A percentile compares a stretch with the other conserved stretches of the same genome.
Conservation (phyloP, 352 stramenopile genomes). For the Globisporangium camurandrum region DNA sequence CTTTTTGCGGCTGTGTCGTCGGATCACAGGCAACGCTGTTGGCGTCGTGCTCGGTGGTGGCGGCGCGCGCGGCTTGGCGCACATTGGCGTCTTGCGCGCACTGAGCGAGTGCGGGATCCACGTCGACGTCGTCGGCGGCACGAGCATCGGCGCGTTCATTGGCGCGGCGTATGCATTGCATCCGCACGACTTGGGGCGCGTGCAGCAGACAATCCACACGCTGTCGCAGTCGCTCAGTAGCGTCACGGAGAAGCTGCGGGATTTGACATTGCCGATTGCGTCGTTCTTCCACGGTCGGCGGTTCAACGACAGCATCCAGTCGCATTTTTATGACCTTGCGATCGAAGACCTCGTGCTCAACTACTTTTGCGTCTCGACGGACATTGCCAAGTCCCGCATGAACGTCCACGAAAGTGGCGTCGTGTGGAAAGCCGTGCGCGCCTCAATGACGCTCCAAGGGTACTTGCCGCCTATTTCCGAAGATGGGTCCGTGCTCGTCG, state of each 20-base stretch:
- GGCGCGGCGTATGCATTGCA: slow-evolving; percentile 74
- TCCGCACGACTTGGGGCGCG: slow-evolving; percentile 53
- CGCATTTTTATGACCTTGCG: slow-evolving; percentile 64
- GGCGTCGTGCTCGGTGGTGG: slow-evolving; percentile 92
- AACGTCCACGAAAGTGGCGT: slow-evolving; percentile 80
- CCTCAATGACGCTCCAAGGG: slow-evolving; percentile 88
- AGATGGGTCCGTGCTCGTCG: slow-evolving; percentile 78
- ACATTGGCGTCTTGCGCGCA: slow-evolving; percentile 91
- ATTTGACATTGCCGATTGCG: slow-evolving; percentile 85
- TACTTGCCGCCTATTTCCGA: slow-evolving; percentile 89
- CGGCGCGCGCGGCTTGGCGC: slow-evolving; percentile 88
- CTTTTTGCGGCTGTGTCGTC: slow-evolving; percentile 82
- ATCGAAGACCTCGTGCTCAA: slow-evolving; percentile 90
- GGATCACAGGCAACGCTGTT: slow-evolving; percentile 89
- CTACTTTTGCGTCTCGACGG: slow-evolving; percentile 90
- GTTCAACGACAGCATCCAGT: slow-evolving; percentile 76
- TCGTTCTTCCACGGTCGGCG: slow-evolving; percentile 84
- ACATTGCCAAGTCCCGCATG: slow-evolving; percentile 87
- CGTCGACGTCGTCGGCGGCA: slow-evolving; percentile 92
- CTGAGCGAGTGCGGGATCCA: slow-evolving; percentile 90
- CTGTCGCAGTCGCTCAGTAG: slow-evolving; percentile 64
- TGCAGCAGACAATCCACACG: slow-evolving; percentile 44
- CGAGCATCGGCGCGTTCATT: slow-evolving; percentile 85
- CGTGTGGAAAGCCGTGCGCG: slow-evolving; percentile 88
- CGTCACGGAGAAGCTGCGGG: slow-evolving; percentile 63